Evolutionary conservation across 2,329 filamentous ascomycete species (phyloP).

Genomic region (Fusarium palustre): DNA sequence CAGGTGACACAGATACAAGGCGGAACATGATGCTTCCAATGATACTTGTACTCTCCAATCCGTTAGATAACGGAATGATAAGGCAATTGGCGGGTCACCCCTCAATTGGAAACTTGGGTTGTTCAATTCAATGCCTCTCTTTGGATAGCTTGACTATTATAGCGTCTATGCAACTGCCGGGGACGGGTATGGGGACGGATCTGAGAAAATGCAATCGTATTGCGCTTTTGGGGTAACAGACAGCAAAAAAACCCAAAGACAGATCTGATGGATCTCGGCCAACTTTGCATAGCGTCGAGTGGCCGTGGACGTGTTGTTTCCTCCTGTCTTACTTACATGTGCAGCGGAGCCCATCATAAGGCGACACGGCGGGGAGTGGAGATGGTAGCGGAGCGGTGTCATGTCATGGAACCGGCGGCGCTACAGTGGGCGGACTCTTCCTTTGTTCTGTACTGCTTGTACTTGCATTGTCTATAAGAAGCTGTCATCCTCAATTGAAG

Average conservation of each 20-base stretch:
- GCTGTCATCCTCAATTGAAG: slow-evolving; percentile 29
- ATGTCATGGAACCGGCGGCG: slow-evolving; percentile 31
- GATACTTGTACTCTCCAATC: not conserved
- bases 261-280: not conserved
- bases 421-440: slow-evolving; percentile 15
- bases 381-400: slow-evolving; percentile 35
- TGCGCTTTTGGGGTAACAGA: slow-evolving; percentile 1
- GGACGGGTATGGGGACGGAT: not conserved
- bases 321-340: slow-evolving; percentile 12
- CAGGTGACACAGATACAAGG: not conserved
- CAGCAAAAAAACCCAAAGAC: not conserved
- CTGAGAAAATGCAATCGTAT: slow-evolving; percentile 25
- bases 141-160: slow-evolving; percentile 13
- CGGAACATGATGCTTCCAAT: not conserved
- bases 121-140: slow-evolving; percentile 30
- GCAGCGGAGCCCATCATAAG: slow-evolving; percentile 14
- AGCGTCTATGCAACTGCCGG: slow-evolving; percentile 25
- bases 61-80: slow-evolving; percentile 17
- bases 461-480: slow-evolving; percentile 42
- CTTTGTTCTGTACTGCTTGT: not conserved
- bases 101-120: not conserved
- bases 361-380: slow-evolving; percentile 14
- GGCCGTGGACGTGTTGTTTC: not conserved
- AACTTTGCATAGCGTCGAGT: not conserved
- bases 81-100: slow-evolving; percentile 25